Conservation (phyloP, 1,284 basidiomycete genomes). For the Tylopilus sp. region DNA sequence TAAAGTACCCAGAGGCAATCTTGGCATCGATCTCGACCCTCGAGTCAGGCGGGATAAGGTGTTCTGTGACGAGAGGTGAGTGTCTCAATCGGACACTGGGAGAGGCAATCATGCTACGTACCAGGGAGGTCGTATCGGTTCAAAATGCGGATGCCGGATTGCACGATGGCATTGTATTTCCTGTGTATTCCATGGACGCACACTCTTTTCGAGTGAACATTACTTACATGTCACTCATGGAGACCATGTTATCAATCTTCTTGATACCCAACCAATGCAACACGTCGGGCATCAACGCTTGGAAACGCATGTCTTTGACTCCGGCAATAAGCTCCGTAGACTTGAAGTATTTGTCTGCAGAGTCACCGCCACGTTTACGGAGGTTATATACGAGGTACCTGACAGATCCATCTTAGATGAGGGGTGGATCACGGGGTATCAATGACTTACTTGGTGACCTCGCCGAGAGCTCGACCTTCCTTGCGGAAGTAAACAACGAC, state of each 20-base stretch:
- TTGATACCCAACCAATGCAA: constrained; percentile 90
- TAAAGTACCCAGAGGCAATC: constrained; percentile 91
- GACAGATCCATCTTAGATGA: neutral
- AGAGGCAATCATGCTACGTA: constrained; percentile 24
- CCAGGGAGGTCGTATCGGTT: constrained; percentile 83
- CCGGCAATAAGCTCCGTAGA: constrained; percentile 91
- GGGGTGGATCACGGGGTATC: neutral
- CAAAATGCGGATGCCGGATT: constrained; percentile 79
- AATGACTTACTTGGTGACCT: constrained; percentile 74
- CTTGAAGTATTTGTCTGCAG: constrained; percentile 91
- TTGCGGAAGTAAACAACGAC: constrained; percentile 94
- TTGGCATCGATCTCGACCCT: constrained; percentile 95
- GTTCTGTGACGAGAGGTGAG: constrained; percentile 39
- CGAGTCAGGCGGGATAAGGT: constrained; percentile 86
- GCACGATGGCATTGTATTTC: constrained; percentile 93
- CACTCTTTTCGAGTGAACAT: neutral
- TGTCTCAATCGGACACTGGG: neutral
- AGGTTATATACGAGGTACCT: constrained; percentile 91
- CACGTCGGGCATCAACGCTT: constrained; percentile 94
- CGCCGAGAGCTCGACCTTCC: constrained; percentile 87
- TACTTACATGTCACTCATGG: constrained; percentile 82
- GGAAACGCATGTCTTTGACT: constrained; percentile 94
- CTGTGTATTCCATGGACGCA: constrained; percentile 35
- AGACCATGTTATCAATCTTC: constrained; percentile 86
- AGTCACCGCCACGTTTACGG: constrained; percentile 90